These are phyloP conservation scores for Coemansia brasiliensis DNA, from an alignment of 192 early-diverging fungal genomes.

Conservation along the genomic window DNA sequence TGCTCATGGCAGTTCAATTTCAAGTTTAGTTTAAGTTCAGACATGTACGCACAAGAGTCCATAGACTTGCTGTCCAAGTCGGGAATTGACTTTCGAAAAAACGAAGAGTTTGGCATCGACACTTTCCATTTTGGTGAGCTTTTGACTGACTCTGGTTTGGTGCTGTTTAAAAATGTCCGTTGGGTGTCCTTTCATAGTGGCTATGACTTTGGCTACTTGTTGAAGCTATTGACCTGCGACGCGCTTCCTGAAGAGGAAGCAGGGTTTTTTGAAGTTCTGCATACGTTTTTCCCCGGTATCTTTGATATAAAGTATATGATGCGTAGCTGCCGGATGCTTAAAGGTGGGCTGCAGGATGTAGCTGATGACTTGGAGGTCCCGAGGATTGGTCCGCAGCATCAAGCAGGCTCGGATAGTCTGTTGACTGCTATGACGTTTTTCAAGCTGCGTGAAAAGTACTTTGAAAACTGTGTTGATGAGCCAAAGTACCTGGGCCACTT, in stretches of 20 bases:
- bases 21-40: conserved; percentile 89
- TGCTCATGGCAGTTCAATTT: conserved; percentile 99
- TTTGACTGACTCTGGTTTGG: conserved; percentile 94
- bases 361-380: conserved; percentile 93
- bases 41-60: conserved; percentile 99
- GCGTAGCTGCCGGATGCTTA: conserved; percentile 93
- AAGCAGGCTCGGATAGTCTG: conserved; percentile 96
- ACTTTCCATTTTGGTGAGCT: conserved; percentile 96
- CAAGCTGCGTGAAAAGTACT: conserved; percentile 94
- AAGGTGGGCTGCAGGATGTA: conserved; percentile 97
- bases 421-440: conserved; percentile 98
- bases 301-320: conserved; percentile 99
- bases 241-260: conserved; percentile 89
- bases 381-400: conserved; percentile 96
- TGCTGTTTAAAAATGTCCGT: conserved; percentile 89
- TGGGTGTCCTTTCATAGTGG: conserved; percentile 99
- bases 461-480: conserved; percentile 95
- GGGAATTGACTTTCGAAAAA: conserved; percentile 96
- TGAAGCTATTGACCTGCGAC: conserved; percentile 92
- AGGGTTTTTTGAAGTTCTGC: conserved; percentile 91
- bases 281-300: conserved; percentile 96
- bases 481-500: conserved; percentile 73
- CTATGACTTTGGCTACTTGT: conserved; percentile 98
- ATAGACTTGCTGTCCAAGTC: conserved; percentile 96
- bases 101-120: conserved; percentile 95